Conservation (phyloP, 768 basidiomycete genomes). For the Plicaturopsis crispa region DNA sequence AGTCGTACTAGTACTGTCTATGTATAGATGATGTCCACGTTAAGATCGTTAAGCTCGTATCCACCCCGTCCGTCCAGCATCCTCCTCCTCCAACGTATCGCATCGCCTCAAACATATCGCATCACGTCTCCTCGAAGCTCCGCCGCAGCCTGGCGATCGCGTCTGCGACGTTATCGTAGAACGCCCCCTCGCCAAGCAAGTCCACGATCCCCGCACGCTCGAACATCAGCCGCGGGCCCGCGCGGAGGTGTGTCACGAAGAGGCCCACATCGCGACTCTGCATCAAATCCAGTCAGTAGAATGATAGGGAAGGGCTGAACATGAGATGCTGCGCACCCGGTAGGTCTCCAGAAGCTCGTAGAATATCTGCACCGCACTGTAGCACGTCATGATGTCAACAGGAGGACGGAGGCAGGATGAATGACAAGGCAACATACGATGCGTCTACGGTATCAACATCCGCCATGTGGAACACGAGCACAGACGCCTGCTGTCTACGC, state of each 20-base stretch:
- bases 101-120: neutral
- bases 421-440: slow-evolving; percentile 51
- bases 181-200: slow-evolving; percentile 34
- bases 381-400: slow-evolving; percentile 1
- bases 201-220: slow-evolving; percentile 35
- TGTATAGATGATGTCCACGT: no score
- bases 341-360: slow-evolving; percentile 48
- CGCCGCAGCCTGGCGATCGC: slow-evolving; percentile 32
- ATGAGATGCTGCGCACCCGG: slow-evolving; percentile 24
- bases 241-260: slow-evolving; percentile 39
- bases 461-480: slow-evolving; percentile 87
- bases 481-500: slow-evolving; percentile 61
- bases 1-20: no score
- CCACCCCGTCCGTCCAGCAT: no score
- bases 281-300: no score
- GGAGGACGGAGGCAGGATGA: no score
- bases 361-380: slow-evolving; percentile 55
- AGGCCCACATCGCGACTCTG: slow-evolving; percentile 37
- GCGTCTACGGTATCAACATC: slow-evolving; percentile 91
- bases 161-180: slow-evolving; percentile 34
- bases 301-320: neutral
- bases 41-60: no score
- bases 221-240: slow-evolving; percentile 26
- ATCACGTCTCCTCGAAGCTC: slow-evolving; percentile 1
- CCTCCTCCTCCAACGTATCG: no score